phyloP scores from a whole-genome alignment of 805 yeast species.

The Saturnispora halmiae region DNA sequence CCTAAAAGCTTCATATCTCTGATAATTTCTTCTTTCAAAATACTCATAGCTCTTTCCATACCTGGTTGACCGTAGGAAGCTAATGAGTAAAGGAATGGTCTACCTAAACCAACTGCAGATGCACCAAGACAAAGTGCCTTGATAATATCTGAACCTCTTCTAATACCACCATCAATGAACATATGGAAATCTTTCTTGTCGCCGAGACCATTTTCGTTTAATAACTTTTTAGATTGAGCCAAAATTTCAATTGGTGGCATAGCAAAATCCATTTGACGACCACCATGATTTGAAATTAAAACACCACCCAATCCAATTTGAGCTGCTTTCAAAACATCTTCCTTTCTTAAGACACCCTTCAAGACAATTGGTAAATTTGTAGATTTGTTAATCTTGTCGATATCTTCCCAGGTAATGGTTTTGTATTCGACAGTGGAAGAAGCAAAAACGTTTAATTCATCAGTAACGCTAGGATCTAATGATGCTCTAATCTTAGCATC shows the following conservation, averaged over 20 bases:
- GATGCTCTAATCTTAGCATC: constrained; percentile 64
- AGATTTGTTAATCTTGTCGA: constrained; percentile 40
- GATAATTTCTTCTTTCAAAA: constrained; percentile 44
- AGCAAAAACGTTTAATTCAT: constrained; percentile 13
- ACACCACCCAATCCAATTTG: constrained; percentile 52
- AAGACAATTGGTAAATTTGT: constrained; percentile 44
- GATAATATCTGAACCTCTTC: constrained; percentile 68
- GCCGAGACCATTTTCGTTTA: constrained; percentile 30
- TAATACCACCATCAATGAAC: constrained; percentile 67
- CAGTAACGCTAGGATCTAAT: constrained; percentile 32
- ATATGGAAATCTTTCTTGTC: constrained; percentile 46
- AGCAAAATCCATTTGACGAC: constrained; percentile 57
- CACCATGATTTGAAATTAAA: constrained; percentile 66
- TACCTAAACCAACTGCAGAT: constrained; percentile 54
- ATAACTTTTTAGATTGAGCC: constrained; percentile 42
- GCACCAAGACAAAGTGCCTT: constrained; percentile 76
- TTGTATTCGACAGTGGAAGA: constrained; percentile 11
- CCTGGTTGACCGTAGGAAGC: constrained; percentile 73
- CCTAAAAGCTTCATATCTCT: constrained; percentile 57
- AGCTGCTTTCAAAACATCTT: constrained; percentile 51
- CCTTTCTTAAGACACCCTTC: constrained; percentile 58
- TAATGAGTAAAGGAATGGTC: constrained; percentile 72
- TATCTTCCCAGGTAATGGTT: constrained; percentile 48
- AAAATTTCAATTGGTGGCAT: constrained; percentile 53
- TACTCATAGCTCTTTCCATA: constrained; percentile 42